Evolutionary conservation across 2,329 filamentous ascomycete species (phyloP), one percentile per base, ranked within the genome.

Genomic region (Ophiostoma piceae): DNA sequence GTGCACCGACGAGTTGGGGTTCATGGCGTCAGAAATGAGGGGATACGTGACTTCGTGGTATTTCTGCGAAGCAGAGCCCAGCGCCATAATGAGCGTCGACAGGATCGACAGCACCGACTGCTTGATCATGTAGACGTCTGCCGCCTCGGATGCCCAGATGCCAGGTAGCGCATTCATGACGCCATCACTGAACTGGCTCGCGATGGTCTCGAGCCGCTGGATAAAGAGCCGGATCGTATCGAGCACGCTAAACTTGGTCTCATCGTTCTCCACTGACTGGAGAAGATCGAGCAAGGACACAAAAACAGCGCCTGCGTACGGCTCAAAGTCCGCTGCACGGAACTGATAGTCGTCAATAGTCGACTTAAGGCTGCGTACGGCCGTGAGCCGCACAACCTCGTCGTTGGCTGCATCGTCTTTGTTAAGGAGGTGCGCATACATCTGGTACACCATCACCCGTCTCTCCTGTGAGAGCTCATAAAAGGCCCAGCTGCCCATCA

Each of bases 41-140:
- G 94, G 94, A 22, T 97, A 81, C 74, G 97, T 91, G 68, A 94
- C 83, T 19, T 84, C 79, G 73, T 97, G 92, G 74, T 96, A 97
- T 22, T 88, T 85, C 72, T 89, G 85, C 4, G 92, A 95, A 11
- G 90, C 86, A 14, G 86, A 84, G 71, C 90, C 92, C 87, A 98
- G 91, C 1, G 94, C 91, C 76, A 88, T 88, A n/a, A 96, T 91
- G 16, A 99, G 83, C 1, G 92, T 90, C 1, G 92, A 85, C 68
- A 98, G 87, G 54, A 98, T 90, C 2, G 91, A 92, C 70, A 98
- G 85, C 68, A 98, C 93, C 1, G 92, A 89, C 79, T 97, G 94
- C 79, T 98, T 98, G 83, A 97, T 91, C 78, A 98, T 87, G 79
- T 93, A 92, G 76, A 95, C 92, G 71, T 96, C 90, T 1, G 82